Percentiles rank a stretch among this genome's conserved stretches.
phyloP scores from a whole-genome alignment of 352 stramenopile genomes.

The Phytophthora boehmeriae region DNA sequence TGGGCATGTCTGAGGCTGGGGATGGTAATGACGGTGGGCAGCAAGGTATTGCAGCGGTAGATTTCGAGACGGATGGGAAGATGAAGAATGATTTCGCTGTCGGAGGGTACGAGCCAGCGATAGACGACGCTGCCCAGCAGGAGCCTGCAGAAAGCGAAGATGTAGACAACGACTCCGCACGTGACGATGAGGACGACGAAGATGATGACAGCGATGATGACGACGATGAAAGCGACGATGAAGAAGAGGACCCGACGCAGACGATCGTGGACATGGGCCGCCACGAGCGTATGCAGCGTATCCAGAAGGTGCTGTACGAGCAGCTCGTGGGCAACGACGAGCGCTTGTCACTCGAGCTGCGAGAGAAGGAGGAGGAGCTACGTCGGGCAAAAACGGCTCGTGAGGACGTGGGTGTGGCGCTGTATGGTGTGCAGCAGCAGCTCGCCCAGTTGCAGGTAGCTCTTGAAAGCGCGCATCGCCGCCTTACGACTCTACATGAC shows the following conservation, averaged over 20 bases:
- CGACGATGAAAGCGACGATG: constrained; percentile 58
- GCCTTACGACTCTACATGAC: constrained; percentile 68
- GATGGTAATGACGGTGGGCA: constrained; percentile 1
- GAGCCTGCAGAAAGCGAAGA: constrained; percentile 6
- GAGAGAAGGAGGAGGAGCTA: constrained; percentile 81
- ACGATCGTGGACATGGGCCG: constrained; percentile 85
- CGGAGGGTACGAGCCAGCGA: constrained; percentile 4
- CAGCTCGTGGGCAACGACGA: constrained; percentile 80
- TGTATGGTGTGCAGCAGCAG: constrained; percentile 96
- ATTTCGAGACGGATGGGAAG: background rate
- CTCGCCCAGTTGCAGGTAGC: constrained; percentile 91
- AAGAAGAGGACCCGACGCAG: constrained; percentile 69
- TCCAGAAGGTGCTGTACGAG: constrained; percentile 86
- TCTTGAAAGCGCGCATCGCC: constrained; percentile 85
- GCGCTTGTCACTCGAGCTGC: constrained; percentile 71
- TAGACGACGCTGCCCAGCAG: constrained; percentile 7
- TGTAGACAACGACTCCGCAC: background rate
- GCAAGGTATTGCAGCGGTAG: background rate
- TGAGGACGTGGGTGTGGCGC: constrained; percentile 91
- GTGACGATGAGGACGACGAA: constrained; percentile 36
- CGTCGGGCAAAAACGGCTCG: constrained; percentile 68
- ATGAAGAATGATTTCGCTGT: background rate
- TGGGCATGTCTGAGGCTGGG: constrained; percentile 19
- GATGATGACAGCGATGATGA: constrained; percentile 49
- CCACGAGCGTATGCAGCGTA: constrained; percentile 82